phyloP scores from a whole-genome alignment of 345 rosid species.

The Aurinia saxatilis region DNA sequence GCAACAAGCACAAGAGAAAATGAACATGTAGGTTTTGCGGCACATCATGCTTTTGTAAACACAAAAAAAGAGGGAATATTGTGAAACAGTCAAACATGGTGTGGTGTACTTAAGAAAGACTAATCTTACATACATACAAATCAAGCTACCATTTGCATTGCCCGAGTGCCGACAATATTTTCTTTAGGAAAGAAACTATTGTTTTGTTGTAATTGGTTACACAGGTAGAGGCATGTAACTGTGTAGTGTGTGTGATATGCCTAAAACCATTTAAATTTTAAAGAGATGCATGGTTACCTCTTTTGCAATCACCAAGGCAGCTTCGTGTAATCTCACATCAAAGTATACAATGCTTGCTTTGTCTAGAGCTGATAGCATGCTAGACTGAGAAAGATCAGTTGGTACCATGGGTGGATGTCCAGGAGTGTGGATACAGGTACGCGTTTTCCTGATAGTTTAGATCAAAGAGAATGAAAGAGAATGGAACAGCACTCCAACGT shows the following conservation, averaged over 20 bases:
- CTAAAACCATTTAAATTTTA: neutral
- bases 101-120: neutral
- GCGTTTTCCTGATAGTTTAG: conserved; percentile 53
- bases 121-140: neutral
- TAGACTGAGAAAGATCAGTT: conserved; percentile 44
- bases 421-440: conserved; percentile 88
- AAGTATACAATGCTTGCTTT: conserved; percentile 56
- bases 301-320: conserved; percentile 52
- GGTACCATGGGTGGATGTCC: conserved; percentile 69
- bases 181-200: neutral
- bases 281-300: conserved; percentile 49
- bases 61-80: neutral
- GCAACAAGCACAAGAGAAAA: conserved; percentile 23
- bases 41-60: neutral
- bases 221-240: neutral
- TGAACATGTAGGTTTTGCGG: conserved; percentile 9
- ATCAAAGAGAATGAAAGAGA: neutral
- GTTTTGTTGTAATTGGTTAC: neutral
- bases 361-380: conserved; percentile 48
- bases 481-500: neutral
- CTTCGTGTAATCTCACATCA: conserved; percentile 62
- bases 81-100: neutral
- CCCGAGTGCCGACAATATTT: neutral
- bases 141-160: neutral
- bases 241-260: neutral